These are phyloP conservation scores for Circinella umbellata DNA, from an alignment of 371 early-diverging fungal species.

Conservation along the genomic window DNA sequence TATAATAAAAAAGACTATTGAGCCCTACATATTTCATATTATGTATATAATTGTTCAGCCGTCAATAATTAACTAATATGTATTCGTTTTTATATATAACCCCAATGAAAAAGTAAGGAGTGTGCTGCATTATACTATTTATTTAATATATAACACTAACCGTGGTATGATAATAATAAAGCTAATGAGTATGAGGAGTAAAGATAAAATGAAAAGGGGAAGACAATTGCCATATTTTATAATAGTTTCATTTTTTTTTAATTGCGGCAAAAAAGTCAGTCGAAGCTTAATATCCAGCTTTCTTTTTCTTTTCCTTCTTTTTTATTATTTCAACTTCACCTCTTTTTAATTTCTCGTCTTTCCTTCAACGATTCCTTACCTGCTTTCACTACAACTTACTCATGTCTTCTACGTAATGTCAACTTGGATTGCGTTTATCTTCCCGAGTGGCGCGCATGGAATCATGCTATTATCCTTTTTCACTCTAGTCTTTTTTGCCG, in stretches of 20 bases:
- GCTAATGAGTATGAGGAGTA: too few relatives aligned
- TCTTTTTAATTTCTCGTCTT: background rate
- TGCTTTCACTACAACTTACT: background rate
- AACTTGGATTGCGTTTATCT: constrained; percentile 12
- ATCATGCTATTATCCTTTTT: constrained; percentile 17
- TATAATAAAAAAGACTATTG: too few relatives aligned
- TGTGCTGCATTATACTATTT: too few relatives aligned
- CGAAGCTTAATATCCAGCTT: background rate
- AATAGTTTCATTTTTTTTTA: background rate
- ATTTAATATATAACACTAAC: too few relatives aligned
- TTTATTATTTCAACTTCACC: background rate
- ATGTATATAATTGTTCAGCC: too few relatives aligned
- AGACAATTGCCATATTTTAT: too few relatives aligned
- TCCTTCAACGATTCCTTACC: background rate
- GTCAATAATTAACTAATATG: too few relatives aligned
- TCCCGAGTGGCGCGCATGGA: constrained; percentile 14
- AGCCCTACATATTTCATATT: too few relatives aligned
- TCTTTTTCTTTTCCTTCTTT: background rate
- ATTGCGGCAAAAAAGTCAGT: background rate
- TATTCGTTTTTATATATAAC: too few relatives aligned
- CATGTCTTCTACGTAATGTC: constrained; percentile 13
- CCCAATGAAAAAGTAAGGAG: too few relatives aligned
- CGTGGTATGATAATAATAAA: too few relatives aligned
- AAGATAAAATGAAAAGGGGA: background rate
- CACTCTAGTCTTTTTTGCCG: constrained; percentile 15